Percentiles rank a stretch among this genome's conserved stretches.
phyloP scores from a whole-genome alignment of 2,329 filamentous ascomycete genomes.

The Pestalotiopsis sp. region DNA sequence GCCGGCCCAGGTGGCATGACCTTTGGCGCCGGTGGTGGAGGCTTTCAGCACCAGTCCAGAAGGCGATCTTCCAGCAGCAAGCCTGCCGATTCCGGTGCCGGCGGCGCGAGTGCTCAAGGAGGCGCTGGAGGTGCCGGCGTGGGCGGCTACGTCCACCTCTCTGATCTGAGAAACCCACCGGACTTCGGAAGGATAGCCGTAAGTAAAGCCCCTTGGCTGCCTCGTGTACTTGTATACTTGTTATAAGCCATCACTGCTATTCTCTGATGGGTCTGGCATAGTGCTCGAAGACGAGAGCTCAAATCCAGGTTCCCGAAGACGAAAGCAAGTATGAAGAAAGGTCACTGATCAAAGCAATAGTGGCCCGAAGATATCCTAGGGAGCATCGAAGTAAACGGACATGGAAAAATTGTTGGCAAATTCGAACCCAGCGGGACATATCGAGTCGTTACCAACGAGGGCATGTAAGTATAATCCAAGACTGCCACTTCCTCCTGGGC shows the following conservation, averaged over 20 bases:
- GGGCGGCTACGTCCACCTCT: constrained; percentile 67
- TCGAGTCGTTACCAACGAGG: constrained; percentile 65
- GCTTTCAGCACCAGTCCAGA: constrained; percentile 45
- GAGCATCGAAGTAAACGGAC: constrained; percentile 64
- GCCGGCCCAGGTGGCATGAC: constrained; percentile 59
- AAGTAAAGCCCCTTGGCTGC: background rate
- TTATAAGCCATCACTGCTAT: background rate
- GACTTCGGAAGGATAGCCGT: constrained; percentile 67
- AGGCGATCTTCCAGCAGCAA: constrained; percentile 36
- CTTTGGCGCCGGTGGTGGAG: constrained; percentile 54
- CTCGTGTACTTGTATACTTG: background rate
- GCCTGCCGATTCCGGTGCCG: constrained; percentile 49
- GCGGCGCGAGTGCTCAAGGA: constrained; percentile 62
- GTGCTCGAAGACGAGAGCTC: background rate
- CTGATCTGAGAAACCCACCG: constrained; percentile 64
- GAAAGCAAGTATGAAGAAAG: background rate
- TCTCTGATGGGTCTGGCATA: background rate
- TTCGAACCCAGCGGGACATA: constrained; percentile 66
- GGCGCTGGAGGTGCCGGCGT: constrained; percentile 61
- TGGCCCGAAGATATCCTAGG: constrained; percentile 73
- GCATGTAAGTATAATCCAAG: constrained; percentile 57
- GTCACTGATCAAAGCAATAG: background rate
- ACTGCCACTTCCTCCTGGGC: background rate
- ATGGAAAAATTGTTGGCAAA: constrained; percentile 59
- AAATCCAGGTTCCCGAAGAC: background rate